phyloP scores from a whole-genome alignment of 1,139 yeast species.

The Yamadazyma atmosphaerica region DNA sequence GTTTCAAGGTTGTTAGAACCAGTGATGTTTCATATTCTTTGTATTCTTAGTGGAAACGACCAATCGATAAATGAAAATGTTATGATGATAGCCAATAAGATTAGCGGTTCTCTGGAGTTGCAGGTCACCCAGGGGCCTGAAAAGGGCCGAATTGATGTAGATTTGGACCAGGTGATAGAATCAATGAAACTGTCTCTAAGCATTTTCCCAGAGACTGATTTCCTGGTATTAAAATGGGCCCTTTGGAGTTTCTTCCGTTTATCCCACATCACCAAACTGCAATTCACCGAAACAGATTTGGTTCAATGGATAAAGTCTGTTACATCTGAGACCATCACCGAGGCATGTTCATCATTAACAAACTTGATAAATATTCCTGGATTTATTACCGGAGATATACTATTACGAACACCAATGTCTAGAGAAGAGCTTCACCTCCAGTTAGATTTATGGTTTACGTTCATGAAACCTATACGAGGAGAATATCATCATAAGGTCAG shows the following conservation, averaged over 20 bases:
- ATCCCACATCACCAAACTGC: not conserved
- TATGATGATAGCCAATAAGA: not conserved
- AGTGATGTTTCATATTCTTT: not conserved
- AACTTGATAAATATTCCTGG: slow-evolving; percentile 34
- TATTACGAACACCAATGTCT: slow-evolving; percentile 37
- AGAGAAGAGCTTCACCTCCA: slow-evolving; percentile 34
- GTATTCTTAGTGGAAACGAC: not conserved
- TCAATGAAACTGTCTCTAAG: not conserved
- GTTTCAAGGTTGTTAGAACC: not conserved
- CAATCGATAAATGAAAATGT: not conserved
- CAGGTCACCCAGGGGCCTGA: not conserved
- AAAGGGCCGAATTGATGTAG: not conserved
- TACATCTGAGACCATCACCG: slow-evolving; percentile 24
- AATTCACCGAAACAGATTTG: slow-evolving; percentile 14
- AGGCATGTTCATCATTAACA: slow-evolving; percentile 29
- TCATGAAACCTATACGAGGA: slow-evolving; percentile 18
- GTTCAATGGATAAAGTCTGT: slow-evolving; percentile 31
- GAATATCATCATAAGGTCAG: slow-evolving; percentile 19
- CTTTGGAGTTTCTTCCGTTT: not conserved
- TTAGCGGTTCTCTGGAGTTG: not conserved
- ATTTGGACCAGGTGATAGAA: not conserved
- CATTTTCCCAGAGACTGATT: not conserved
- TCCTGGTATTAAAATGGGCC: not conserved
- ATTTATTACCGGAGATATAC: slow-evolving; percentile 34
- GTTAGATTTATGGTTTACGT: slow-evolving; percentile 36